phyloP scores from a whole-genome alignment of 2,329 filamentous ascomycete species.

The Aspergillus ochraceoroseus region DNA sequence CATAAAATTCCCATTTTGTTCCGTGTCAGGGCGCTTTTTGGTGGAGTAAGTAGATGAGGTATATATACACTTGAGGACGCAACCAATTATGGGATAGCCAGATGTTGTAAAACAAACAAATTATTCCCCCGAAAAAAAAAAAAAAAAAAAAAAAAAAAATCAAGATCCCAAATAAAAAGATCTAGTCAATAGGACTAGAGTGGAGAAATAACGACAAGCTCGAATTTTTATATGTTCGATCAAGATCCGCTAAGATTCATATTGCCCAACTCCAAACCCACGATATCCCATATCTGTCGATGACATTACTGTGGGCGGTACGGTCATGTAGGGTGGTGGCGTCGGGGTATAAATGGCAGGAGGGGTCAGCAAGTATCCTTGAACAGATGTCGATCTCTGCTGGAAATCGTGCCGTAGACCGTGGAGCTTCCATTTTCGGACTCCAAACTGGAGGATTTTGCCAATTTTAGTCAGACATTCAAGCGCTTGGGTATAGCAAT shows the following conservation, averaged over 20 bases:
- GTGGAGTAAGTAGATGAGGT: no score
- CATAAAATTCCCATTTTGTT: no score
- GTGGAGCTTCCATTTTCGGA: constrained; percentile 34
- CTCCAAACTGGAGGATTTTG: constrained; percentile 33
- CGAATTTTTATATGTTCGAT: neutral
- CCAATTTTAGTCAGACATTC: constrained; percentile 32
- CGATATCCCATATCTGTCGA: constrained; percentile 14
- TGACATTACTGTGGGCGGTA: constrained; percentile 11
- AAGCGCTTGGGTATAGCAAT: constrained; percentile 32
- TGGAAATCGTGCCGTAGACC: constrained; percentile 33
- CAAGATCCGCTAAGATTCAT: constrained; percentile 2
- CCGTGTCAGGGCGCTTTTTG: no score
- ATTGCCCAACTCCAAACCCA: constrained; percentile 13
- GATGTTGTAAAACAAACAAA: no score
- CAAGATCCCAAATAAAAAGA: no score
- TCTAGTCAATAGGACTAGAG: no score
- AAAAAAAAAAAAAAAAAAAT: no score
- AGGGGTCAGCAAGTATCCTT: constrained; percentile 25
- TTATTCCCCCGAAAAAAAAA: no score
- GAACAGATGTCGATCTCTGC: constrained; percentile 27
- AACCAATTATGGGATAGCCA: no score
- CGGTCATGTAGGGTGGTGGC: constrained; percentile 16
- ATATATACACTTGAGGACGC: no score
- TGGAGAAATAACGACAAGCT: neutral
- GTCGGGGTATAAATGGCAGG: constrained; percentile 21